Evolutionary conservation across 2,329 filamentous ascomycete species (phyloP), one percentile per base, ranked within the genome.

Genomic region (Graphilbum ipis-grandicollis): DNA sequence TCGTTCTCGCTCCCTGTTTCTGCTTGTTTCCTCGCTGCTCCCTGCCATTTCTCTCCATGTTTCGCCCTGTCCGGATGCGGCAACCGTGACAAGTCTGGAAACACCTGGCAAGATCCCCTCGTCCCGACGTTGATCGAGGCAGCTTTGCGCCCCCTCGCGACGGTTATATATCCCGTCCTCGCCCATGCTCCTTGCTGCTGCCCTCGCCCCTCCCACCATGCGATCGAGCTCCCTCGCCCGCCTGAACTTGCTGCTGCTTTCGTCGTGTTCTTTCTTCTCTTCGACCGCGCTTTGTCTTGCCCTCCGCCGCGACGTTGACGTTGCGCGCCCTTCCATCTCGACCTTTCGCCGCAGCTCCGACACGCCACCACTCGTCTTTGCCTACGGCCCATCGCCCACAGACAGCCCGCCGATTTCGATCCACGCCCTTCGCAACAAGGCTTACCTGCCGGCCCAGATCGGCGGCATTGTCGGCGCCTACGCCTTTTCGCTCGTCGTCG

Each of bases 381-480:
- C 19, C 15, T 25, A 25, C 19, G 33, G 33, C 19, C 22, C 72
- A 31, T 55, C 71, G 36, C 64, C 71, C 39, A 65, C 73, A 54
- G 59, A 74, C 56, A 71, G 71, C 8, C 68, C 75, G 40, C 60
- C 68, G 9, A 53, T 74, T 32, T 74, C 74, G 30, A 62, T 63
- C 38, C 56, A 65, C 47, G 70, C 75, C 28, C 54, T 72, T 34
- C 62, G 73, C 47, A 65, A 85, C 52, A 60, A 60, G 44, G 57
- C 66, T 15, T 72, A 79, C 39, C 70, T 94, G 18, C 83, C 85
- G 15, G 76, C 74, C 41, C 79, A 94, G 56, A 76, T 94, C 47
- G 79, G 80, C 44, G 83, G 77, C 46, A 80, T 96, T 41, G 68
- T 88, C 41, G 84, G 77, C 42, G 77, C 81, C 41, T 94, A 94